Percentiles rank a stretch among this genome's conserved stretches.
phyloP scores from a whole-genome alignment of 768 basidiomycete species.

The Antrodiella citrinella region DNA sequence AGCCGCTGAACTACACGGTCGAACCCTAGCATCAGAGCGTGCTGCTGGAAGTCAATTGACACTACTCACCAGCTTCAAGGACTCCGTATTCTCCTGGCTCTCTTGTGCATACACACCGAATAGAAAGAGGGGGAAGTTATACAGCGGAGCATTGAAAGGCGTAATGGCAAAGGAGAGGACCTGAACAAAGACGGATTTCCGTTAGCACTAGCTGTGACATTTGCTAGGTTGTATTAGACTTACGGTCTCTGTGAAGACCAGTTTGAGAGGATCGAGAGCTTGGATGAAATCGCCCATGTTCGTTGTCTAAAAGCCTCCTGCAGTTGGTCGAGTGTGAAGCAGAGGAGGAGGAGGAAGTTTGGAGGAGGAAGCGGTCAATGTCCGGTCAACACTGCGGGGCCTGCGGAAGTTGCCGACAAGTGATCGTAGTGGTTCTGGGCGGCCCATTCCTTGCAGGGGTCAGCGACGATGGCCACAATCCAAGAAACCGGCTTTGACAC shows the following conservation, averaged over 20 bases:
- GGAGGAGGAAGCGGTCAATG: too few species aligned
- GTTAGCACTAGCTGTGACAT: too few species aligned
- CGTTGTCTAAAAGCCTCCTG: too few species aligned
- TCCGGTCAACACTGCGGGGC: too few species aligned
- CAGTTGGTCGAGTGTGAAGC: too few species aligned
- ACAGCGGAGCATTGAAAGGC: slow-evolving; percentile 52
- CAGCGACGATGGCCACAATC: too few species aligned
- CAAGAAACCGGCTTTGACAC: slow-evolving; percentile 58
- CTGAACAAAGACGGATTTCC: slow-evolving; percentile 29
- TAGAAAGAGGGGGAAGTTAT: slow-evolving; percentile 79
- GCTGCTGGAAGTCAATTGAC: background rate
- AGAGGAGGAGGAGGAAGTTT: too few species aligned
- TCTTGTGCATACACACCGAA: slow-evolving; percentile 74
- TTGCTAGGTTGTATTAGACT: too few species aligned
- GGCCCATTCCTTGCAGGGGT: too few species aligned
- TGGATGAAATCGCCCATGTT: slow-evolving; percentile 59
- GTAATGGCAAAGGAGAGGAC: slow-evolving; percentile 50
- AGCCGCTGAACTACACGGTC: slow-evolving; percentile 50
- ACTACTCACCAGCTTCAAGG: slow-evolving; percentile 51
- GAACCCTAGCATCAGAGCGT: too few species aligned
- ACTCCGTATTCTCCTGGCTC: slow-evolving; percentile 51
- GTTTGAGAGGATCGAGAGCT: slow-evolving; percentile 62
- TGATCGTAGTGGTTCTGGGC: too few species aligned
- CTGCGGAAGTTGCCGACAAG: too few species aligned
- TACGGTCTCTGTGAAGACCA: slow-evolving; percentile 59